A percentile compares a stretch with the other conserved stretches of the same genome.
Conservation (phyloP, 768 basidiomycete species). For the Lactarius tabidus region DNA sequence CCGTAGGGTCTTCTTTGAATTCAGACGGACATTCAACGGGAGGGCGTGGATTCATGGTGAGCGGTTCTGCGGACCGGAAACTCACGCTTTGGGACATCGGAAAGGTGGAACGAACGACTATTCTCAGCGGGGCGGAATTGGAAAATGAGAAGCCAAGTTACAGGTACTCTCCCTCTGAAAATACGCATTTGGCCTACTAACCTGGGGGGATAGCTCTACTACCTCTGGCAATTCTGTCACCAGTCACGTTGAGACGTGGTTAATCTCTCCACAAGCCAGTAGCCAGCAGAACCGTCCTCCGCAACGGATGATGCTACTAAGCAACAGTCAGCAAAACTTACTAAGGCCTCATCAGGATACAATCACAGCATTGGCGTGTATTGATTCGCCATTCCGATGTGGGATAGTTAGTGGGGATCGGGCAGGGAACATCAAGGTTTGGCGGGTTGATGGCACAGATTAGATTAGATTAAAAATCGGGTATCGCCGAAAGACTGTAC, state of each 20-base stretch:
- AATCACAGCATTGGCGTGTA: constrained; percentile 76
- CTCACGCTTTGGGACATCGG: constrained; percentile 86
- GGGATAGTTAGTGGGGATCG: constrained; percentile 91
- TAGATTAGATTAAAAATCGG: constrained; percentile 11
- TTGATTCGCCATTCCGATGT: constrained; percentile 91
- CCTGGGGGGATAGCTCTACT: constrained; percentile 30
- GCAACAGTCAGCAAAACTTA: constrained; percentile 78
- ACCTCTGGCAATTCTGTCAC: constrained; percentile 44
- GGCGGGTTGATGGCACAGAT: constrained; percentile 58
- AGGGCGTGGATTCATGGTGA: constrained; percentile 69
- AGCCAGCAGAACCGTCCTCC: constrained; percentile 62
- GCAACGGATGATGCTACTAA: constrained; percentile 73
- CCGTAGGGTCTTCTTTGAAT: constrained; percentile 26
- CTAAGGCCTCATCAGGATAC: constrained; percentile 88
- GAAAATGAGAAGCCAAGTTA: constrained; percentile 76
- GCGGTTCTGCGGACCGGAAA: constrained; percentile 86
- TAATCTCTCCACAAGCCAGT: constrained; percentile 38
- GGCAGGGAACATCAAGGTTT: constrained; percentile 87
- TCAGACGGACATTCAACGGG: constrained; percentile 19
- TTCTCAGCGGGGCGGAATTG: constrained; percentile 74
- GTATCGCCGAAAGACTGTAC: background rate
- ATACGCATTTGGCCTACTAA: background rate
- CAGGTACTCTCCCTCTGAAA: constrained; percentile 46
- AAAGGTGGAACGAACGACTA: constrained; percentile 63
- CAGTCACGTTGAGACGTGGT: constrained; percentile 63